A percentile compares a stretch with the other conserved stretches of the same genome.
Evolutionary conservation across 1,284 basidiomycete genomes (phyloP).

Genomic region (Microbotryum scabiosae): DNA sequence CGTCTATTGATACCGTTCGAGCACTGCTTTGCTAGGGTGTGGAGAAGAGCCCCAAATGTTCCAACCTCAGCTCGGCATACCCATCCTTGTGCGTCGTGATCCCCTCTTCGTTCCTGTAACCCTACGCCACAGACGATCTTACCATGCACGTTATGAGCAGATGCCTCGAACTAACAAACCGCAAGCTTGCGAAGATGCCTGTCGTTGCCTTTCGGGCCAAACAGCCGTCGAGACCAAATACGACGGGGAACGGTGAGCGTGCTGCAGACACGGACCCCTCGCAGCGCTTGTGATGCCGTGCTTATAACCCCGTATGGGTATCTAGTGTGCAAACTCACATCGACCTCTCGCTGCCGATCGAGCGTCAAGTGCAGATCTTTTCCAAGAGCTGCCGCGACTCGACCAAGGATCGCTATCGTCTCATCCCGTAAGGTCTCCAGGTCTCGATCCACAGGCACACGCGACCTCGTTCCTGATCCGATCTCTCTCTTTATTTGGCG

Average conservation of each 20-base stretch:
- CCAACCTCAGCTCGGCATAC: background rate
- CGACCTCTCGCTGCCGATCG: slow-evolving; percentile 43
- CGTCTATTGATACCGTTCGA: background rate
- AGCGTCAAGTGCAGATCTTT: slow-evolving; percentile 59
- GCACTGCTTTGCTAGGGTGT: slow-evolving; percentile 4
- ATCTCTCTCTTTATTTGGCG: slow-evolving; percentile 7
- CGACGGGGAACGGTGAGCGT: slow-evolving; percentile 64
- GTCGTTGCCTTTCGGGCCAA: slow-evolving; percentile 38
- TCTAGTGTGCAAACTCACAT: slow-evolving; percentile 67
- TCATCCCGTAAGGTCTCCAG: slow-evolving; percentile 52
- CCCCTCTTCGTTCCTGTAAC: no score
- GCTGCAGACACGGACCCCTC: no score
- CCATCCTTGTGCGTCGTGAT: background rate
- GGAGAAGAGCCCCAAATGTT: slow-evolving; percentile 2
- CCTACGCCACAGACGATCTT: no score
- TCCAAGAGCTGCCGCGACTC: slow-evolving; percentile 76
- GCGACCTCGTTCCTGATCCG: background rate
- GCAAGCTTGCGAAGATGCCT: slow-evolving; percentile 13
- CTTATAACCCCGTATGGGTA: background rate
- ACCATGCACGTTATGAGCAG: no score
- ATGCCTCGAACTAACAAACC: slow-evolving; percentile 49
- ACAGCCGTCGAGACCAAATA: slow-evolving; percentile 84
- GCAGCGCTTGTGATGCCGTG: background rate
- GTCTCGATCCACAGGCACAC: no score
- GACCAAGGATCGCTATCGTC: slow-evolving; percentile 58